A percentile compares a stretch with the other conserved stretches of the same genome.
phyloP scores from a whole-genome alignment of 116 monocot species.

The Phalaenopsis hybrid region DNA sequence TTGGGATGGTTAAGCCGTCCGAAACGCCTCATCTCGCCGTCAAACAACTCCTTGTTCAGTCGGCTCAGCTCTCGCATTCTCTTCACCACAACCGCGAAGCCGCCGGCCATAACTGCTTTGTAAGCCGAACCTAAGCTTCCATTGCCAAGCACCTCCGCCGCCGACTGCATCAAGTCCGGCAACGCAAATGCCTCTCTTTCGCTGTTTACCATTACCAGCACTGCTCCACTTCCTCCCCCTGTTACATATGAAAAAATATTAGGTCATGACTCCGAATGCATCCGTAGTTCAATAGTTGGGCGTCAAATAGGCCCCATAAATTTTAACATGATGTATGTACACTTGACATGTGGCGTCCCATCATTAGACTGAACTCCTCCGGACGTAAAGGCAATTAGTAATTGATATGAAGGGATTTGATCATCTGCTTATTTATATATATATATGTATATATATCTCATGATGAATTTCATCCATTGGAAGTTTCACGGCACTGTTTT shows the following conservation, averaged over 20 bases:
- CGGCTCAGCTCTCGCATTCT: slow-evolving; percentile 48
- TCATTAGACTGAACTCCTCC: too few relatives aligned
- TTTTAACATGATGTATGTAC: too few relatives aligned
- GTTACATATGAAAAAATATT: not conserved
- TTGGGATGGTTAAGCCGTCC: slow-evolving; percentile 46
- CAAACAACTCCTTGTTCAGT: slow-evolving; percentile 30
- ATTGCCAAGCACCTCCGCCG: slow-evolving; percentile 56
- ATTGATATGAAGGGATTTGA: too few relatives aligned
- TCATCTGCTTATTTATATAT: too few relatives aligned
- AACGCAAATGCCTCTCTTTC: slow-evolving; percentile 33
- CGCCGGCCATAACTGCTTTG: slow-evolving; percentile 45
- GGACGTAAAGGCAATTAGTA: too few relatives aligned
- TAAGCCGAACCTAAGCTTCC: slow-evolving; percentile 48
- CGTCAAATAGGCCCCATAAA: too few relatives aligned
- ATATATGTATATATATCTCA: too few relatives aligned
- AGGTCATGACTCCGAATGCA: too few relatives aligned
- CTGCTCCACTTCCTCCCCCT: not conserved
- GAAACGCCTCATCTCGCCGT: slow-evolving; percentile 38
- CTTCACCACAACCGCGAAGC: slow-evolving; percentile 46
- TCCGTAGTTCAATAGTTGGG: too few relatives aligned
- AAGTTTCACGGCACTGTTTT: too few relatives aligned
- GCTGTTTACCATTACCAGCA: slow-evolving; percentile 52
- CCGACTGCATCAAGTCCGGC: slow-evolving; percentile 58
- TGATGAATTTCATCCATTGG: too few relatives aligned
- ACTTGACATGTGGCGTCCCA: too few relatives aligned